phyloP scores from a whole-genome alignment of 352 stramenopile species.

The Globisporangium radiosum region DNA sequence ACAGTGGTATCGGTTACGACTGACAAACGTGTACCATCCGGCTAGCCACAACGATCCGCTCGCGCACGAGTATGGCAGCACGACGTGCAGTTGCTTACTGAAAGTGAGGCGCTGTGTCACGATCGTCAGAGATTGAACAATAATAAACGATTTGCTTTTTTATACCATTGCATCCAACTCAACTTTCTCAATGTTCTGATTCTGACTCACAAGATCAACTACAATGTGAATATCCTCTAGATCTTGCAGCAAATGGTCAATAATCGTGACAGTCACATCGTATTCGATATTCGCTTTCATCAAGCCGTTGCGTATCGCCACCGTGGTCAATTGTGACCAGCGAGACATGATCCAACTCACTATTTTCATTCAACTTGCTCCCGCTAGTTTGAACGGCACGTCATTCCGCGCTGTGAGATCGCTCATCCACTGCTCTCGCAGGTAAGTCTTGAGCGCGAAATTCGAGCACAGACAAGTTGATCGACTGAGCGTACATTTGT shows the following conservation, averaged over 20 bases:
- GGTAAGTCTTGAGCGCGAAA: background rate
- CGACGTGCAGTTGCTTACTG: too few relatives aligned
- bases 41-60: too few relatives aligned
- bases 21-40: too few relatives aligned
- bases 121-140: too few relatives aligned
- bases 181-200: background rate
- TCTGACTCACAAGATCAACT: background rate
- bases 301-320: background rate
- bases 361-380: background rate
- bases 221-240: background rate
- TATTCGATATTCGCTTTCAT: background rate
- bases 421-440: background rate
- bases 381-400: background rate
- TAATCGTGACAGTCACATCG: background rate
- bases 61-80: too few relatives aligned
- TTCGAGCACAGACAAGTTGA: background rate
- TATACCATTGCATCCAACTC: too few relatives aligned
- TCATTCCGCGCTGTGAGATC: background rate
- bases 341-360: background rate
- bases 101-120: too few relatives aligned
- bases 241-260: background rate
- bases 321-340: background rate
- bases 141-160: too few relatives aligned
- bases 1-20: too few relatives aligned
- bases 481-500: background rate